phyloP scores from a whole-genome alignment of 768 basidiomycete species.

The Cystofilobasidium capitatum region DNA sequence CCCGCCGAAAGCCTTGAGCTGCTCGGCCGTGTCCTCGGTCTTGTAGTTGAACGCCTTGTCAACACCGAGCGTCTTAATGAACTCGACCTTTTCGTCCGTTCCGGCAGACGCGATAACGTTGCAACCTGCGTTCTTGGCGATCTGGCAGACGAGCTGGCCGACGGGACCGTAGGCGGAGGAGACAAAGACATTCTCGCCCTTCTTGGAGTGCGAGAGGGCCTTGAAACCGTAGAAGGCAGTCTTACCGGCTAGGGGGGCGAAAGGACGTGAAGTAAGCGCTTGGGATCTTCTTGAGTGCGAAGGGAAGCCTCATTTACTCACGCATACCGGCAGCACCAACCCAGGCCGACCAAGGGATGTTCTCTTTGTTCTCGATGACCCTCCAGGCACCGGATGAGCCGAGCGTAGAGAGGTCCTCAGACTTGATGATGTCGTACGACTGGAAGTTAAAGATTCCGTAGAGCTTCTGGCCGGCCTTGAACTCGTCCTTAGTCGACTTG shows the following conservation, averaged over 20 bases:
- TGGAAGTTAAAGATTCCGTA: slow-evolving; percentile 36
- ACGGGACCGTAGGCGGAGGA: slow-evolving; percentile 49
- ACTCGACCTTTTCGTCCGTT: slow-evolving; percentile 58
- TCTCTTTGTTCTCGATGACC: slow-evolving; percentile 43
- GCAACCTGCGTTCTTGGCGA: slow-evolving; percentile 44
- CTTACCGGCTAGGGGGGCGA: not conserved
- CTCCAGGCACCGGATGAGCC: slow-evolving; percentile 41
- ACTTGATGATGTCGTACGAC: slow-evolving; percentile 12
- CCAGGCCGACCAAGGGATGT: slow-evolving; percentile 44
- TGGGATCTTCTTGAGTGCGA: too few relatives aligned
- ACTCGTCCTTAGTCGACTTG: slow-evolving; percentile 41
- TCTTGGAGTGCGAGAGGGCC: slow-evolving; percentile 40
- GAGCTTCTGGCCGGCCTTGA: slow-evolving; percentile 44
- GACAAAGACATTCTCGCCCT: slow-evolving; percentile 49
- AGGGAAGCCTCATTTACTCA: slow-evolving; percentile 27
- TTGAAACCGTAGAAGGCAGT: slow-evolving; percentile 23
- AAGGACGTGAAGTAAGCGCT: not conserved
- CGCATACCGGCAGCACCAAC: slow-evolving; percentile 47
- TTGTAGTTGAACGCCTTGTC: slow-evolving; percentile 40
- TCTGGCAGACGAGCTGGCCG: slow-evolving; percentile 51
- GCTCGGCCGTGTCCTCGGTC: slow-evolving; percentile 47
- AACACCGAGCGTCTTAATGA: slow-evolving; percentile 27
- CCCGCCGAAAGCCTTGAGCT: slow-evolving; percentile 52
- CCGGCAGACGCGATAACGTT: slow-evolving; percentile 66
- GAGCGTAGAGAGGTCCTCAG: not conserved